Percentiles rank a stretch among this genome's conserved stretches.
These are phyloP conservation scores for Triadica sebifera DNA, from an alignment of 345 rosid genomes.

Conservation along the genomic window DNA sequence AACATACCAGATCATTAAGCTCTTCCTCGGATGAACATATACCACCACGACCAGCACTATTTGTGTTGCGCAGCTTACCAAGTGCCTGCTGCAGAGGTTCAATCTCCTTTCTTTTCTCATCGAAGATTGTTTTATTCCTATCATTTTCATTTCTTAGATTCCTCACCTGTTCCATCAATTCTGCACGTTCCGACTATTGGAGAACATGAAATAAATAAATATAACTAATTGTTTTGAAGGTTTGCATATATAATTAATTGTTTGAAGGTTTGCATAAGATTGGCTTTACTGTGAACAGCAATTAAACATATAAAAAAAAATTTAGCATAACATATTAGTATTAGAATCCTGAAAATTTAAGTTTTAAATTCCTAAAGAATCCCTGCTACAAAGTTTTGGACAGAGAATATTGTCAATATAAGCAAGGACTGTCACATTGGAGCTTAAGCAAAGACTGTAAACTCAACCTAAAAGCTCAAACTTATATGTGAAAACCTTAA, in stretches of 20 bases:
- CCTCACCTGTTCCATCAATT: constrained; percentile 44
- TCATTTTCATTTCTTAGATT: constrained; percentile 34
- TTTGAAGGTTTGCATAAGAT: neutral
- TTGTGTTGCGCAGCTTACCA: constrained; percentile 65
- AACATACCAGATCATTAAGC: constrained; percentile 67
- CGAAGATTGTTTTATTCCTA: constrained; percentile 42
- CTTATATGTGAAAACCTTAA: too few relatives aligned
- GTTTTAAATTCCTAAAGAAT: neutral
- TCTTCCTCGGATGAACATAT: constrained; percentile 93
- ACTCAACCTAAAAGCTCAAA: too few relatives aligned
- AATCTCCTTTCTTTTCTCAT: constrained; percentile 72
- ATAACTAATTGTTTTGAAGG: neutral
- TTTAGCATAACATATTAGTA: neutral
- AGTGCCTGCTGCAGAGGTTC: constrained; percentile 87
- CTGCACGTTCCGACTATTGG: constrained; percentile 45
- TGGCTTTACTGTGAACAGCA: neutral
- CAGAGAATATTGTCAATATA: neutral
- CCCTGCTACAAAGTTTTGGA: neutral
- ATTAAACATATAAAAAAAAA: too few relatives aligned
- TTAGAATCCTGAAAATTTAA: neutral
- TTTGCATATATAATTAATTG: neutral
- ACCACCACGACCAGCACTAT: constrained; percentile 39
- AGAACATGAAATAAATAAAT: neutral
- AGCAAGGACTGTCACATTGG: too few relatives aligned
- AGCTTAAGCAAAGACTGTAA: too few relatives aligned